phyloP scores from a whole-genome alignment of 257 asterid genomes.

The Schizonepeta tenuifolia region DNA sequence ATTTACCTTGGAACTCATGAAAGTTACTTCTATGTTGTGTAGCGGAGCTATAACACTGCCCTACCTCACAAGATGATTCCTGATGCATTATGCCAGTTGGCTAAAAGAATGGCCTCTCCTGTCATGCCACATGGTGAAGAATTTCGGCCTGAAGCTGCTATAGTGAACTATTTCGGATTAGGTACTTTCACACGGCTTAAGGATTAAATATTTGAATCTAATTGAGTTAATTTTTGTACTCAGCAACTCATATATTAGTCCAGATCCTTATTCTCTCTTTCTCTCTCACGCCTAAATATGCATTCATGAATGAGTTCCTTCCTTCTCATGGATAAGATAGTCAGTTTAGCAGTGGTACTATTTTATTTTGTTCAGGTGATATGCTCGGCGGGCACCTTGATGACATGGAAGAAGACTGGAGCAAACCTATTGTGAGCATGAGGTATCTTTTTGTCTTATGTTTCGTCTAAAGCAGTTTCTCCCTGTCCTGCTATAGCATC shows the following conservation, averaged over 20 bases:
- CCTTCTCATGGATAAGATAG: neutral
- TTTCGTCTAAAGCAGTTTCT: conserved; percentile 7
- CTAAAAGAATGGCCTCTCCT: conserved; percentile 78
- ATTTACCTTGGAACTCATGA: neutral
- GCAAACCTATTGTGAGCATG: conserved; percentile 96
- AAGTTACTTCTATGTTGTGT: conserved; percentile 31
- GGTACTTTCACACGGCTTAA: conserved; percentile 43
- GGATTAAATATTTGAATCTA: neutral
- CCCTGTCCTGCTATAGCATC: conserved; percentile 13
- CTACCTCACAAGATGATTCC: conserved; percentile 92
- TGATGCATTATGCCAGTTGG: conserved; percentile 66
- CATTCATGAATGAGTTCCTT: neutral
- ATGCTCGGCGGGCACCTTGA: conserved; percentile 98
- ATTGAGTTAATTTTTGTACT: conserved; percentile 2
- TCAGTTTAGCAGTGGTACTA: neutral
- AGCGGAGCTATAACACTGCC: conserved; percentile 79
- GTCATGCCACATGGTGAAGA: conserved; percentile 76
- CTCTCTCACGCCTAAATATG: neutral
- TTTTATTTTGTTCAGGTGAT: conserved; percentile 58
- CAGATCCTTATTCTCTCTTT: neutral
- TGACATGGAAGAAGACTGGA: conserved; percentile 99
- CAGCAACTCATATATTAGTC: neutral
- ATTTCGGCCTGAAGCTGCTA: conserved; percentile 93
- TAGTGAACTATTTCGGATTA: conserved; percentile 84
- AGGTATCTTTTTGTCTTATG: conserved; percentile 52